Base-by-base conservation (phyloP, 164 flowering plant genomes). In the Vitis vinifera region DNA sequence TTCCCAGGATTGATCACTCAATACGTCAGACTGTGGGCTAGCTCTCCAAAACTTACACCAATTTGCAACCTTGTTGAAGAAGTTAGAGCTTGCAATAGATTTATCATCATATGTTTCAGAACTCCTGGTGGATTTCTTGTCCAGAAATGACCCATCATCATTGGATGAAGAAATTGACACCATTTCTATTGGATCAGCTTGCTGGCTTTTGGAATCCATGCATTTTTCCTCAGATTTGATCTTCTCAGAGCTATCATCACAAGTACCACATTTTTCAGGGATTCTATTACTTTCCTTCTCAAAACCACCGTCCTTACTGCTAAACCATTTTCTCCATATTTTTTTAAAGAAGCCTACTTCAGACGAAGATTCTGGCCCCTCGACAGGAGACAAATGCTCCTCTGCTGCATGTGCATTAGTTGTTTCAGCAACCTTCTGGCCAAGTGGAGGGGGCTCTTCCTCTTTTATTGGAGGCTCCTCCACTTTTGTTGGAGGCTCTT, bases 281-380 rank as follows among this genome's bases (percentile, higher is more conserved):
- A 37, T 30, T 9, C 44, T 69, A 7, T n/a, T 4, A 48, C 44
- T 47, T 56, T 60, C 67, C 60, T 56, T 68, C 12, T 16, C 50
- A 56, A 68, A 73, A 53, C 15, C 65, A 65, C 47, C 64, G 66
- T 31, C 63, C 23, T 55, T 30, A 65, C 27, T 8, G 11, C 80
- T 79, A 71, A 81, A 88, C 86, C 82, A 82, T 67, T 44, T 73
- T 62, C 71, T 78, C 86, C 87, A 79, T 4, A 83, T 55, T 67
- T 65, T 81, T 53, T 27, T 74, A 8, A 86, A 72, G 51, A 82
- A 30, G 0, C 89, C 88, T n/a, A 47, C 61, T 65, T 84, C 74
- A 77, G 71, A 29, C 55, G 61, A 52, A 30, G 82, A 59, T 65
- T 67, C 68, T 59, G 71, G 80, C 56, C 76, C 68, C 64, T 55